phyloP scores from a whole-genome alignment of 352 stramenopile genomes.

The Poterioochromonas sp. region DNA sequence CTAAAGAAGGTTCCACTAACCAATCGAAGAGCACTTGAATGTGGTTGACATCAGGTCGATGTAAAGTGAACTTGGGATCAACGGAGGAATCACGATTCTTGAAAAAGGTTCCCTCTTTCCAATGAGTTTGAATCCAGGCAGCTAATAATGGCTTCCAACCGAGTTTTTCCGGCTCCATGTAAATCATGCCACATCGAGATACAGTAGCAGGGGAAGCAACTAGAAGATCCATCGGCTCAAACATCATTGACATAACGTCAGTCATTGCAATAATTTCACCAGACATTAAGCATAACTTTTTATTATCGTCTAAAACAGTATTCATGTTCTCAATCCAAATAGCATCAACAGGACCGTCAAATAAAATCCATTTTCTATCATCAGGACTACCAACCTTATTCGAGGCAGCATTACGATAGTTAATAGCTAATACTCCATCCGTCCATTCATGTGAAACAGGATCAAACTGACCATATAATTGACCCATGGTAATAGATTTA shows the following conservation, averaged over 20 bases:
- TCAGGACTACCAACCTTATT: slow-evolving; percentile 52
- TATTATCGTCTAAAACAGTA: slow-evolving; percentile 82
- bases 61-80: slow-evolving; percentile 40
- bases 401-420: slow-evolving; percentile 75
- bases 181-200: slow-evolving; percentile 85
- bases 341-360: slow-evolving; percentile 79
- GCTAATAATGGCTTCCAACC: slow-evolving; percentile 48
- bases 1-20: slow-evolving; percentile 75
- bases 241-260: slow-evolving; percentile 87
- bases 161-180: slow-evolving; percentile 75
- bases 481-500: slow-evolving; percentile 82
- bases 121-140: slow-evolving; percentile 49
- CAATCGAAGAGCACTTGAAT: slow-evolving; percentile 63
- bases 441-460: slow-evolving; percentile 86
- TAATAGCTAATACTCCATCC: slow-evolving; percentile 82
- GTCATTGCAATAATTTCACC: slow-evolving; percentile 89
- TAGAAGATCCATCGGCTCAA: slow-evolving; percentile 79
- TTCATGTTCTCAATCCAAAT: slow-evolving; percentile 94
- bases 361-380: slow-evolving; percentile 83
- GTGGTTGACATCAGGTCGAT: slow-evolving; percentile 46
- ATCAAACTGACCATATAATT: slow-evolving; percentile 88
- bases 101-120: background rate
- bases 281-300: slow-evolving; percentile 84
- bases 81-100: background rate
- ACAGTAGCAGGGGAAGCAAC: slow-evolving; percentile 68